Evolutionary conservation across 345 rosid species (phyloP), one percentile per base, ranked within the genome.

Genomic region (Syzygium oleosum): DNA sequence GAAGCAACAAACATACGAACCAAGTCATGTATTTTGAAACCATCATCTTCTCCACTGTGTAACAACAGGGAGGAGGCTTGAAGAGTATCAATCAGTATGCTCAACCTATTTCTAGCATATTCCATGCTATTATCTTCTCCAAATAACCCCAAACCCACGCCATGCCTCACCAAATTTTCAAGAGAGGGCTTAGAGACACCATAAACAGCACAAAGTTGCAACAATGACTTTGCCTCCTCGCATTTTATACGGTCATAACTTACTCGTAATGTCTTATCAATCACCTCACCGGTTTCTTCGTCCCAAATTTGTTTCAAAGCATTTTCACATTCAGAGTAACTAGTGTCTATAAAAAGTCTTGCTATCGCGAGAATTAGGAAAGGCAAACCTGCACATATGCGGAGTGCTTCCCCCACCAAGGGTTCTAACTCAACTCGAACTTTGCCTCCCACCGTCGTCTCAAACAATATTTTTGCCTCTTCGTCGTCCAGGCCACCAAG

Each of bases 11-110:
- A 63, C 21, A 14, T 9, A 15, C 38, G 2, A 13, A 63, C 77
- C 77, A 63, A 29, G 38, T 63, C 38, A 59, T 59, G 65, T 25
- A 12, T 27, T 15, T 27, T 59, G 31, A 59, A 27, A 59, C 65
- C 29, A 59, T 5, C 7, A 11, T 1, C 7, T 0, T 27, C 31
- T 59, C 23, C 8, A 1, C 7, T 0, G 7, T 11, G 11, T 7
- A 63, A 15, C 21, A 63, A 7, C 1, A 63, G 21, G 4, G 68
- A 27, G 34, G 34, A 61, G 17, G 34, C 34, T n/a, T 61, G 68
- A 61, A 61, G 68, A n/a, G 68, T 2, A 0, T 2, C 5, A 0
- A 63, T 63, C 0, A 1, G 10, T 0, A 9, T 2, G 21, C 0
- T 0, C 77, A 29, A 15, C 1, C 10, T 63, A 7, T 63, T 0